phyloP scores from a whole-genome alignment of 2,329 filamentous ascomycete genomes.

The Tolypocladium paradoxum region DNA sequence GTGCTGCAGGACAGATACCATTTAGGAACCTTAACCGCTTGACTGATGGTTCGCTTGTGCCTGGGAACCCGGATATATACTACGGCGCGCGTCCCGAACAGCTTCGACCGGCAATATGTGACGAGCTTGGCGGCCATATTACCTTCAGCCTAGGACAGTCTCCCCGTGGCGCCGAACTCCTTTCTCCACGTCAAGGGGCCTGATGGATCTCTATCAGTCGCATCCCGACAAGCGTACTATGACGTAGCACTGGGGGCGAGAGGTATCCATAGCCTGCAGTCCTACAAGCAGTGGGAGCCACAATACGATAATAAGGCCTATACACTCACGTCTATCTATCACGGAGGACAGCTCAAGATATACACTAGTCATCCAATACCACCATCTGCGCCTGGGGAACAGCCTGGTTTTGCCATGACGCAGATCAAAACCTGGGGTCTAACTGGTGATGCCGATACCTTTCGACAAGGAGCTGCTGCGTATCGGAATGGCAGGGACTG shows the following conservation, averaged over 20 bases:
- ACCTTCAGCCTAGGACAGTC: slow-evolving; percentile 18
- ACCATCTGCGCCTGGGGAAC: slow-evolving; percentile 3
- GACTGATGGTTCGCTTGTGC: slow-evolving; percentile 19
- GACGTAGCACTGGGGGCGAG: slow-evolving; percentile 23
- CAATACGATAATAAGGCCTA: slow-evolving; percentile 26
- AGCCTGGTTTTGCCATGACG: slow-evolving; percentile 28
- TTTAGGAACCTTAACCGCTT: slow-evolving; percentile 26
- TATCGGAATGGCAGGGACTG: slow-evolving; percentile 30
- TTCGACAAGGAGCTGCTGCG: slow-evolving; percentile 22
- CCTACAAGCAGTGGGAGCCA: slow-evolving; percentile 14
- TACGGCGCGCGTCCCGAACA: slow-evolving; percentile 19
- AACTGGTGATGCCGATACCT: slow-evolving; percentile 16
- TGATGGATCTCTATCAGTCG: slow-evolving; percentile 13
- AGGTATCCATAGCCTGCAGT: slow-evolving; percentile 23
- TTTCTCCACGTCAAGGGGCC: slow-evolving; percentile 27
- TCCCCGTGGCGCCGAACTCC: slow-evolving; percentile 25
- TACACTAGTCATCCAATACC: slow-evolving; percentile 18
- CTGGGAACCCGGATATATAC: slow-evolving; percentile 21
- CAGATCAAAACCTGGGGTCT: slow-evolving; percentile 16
- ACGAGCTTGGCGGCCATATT: slow-evolving; percentile 14
- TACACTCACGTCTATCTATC: slow-evolving; percentile 24
- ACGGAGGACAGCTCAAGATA: slow-evolving; percentile 19
- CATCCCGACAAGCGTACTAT: slow-evolving; percentile 20
- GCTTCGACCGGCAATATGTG: slow-evolving; percentile 13
- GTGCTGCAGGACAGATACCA: slow-evolving; percentile 13